Evolutionary conservation across 164 flowering plant genomes (phyloP), one percentile per base, ranked within the genome.

Genomic region (Vitis labrusca): DNA sequence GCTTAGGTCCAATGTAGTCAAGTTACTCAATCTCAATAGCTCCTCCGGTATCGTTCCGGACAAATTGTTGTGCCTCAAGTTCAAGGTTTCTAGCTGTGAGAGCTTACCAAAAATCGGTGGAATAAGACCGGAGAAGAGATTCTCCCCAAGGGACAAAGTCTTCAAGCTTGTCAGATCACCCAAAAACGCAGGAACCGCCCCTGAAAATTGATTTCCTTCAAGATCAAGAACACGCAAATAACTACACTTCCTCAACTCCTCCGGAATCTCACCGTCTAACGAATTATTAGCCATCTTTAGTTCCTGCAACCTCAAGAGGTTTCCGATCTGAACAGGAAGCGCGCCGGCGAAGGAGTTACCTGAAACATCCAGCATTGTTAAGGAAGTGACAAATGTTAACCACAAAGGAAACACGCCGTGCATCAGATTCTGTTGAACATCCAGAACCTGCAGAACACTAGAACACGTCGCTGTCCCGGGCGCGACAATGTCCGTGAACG

Each of bases 271-370:
- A 1, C 86, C 90, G 16, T 3, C 53, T 9, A 81, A 68, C 1
- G 83, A 77, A 68, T 92, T 94, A 61, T 89, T 82, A 0, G 86
- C 90, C 59, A 83, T 60, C 67, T 89, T 78, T 10, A 94, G 68
- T 82, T 88, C 94, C 71, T 85, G 81, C 73, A 94, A 69, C 44
- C 17, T 30, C 44, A 51, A n/a, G 17, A 89, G 75, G 19, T 76
- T 74, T 8, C 93, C 87, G 47, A 91, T 52, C 44, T 48, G 74
- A 5, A 10, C 71, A 1, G 94, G 93, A 10, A 94, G 10, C 3
- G 27, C 1, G 2, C 95, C 94, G 17, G 79, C 65, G 53, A 88
- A 78, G 27, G 67, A 68, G 77, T 88, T 88, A 16, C 81, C 79
- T n/a, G 90, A 88, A 61, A 88, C 49, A 70, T 86, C 84, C 3